A percentile compares a stretch with the other conserved stretches of the same genome.
Conservation (phyloP, 1,284 basidiomycete genomes). For the Fistulinella cinereoalba region DNA sequence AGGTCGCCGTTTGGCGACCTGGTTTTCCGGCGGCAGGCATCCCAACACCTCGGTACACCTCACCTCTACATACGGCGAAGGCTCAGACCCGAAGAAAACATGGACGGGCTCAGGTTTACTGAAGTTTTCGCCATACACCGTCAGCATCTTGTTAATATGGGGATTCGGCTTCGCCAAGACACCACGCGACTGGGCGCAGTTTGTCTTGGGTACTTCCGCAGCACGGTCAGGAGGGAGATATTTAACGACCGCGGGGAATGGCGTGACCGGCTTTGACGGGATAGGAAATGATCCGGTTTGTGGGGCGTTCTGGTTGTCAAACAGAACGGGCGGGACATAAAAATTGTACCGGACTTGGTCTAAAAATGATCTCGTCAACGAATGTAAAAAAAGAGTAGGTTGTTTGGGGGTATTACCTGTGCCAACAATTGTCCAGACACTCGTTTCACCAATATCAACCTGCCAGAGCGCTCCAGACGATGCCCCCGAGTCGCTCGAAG, state of each 20-base stretch:
- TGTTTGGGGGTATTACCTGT: constrained; percentile 55
- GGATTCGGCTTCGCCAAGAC: constrained; percentile 70
- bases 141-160: constrained; percentile 72
- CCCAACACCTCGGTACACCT: constrained; percentile 86
- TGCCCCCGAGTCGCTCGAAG: constrained; percentile 60
- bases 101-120: constrained; percentile 71
- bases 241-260: constrained; percentile 81
- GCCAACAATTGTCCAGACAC: constrained; percentile 92
- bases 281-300: constrained; percentile 69
- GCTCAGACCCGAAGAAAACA: constrained; percentile 88
- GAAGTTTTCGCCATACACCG: constrained; percentile 89
- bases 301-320: constrained; percentile 67
- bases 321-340: constrained; percentile 83
- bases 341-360: constrained; percentile 90
- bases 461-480: constrained; percentile 82
- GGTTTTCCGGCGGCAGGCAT: constrained; percentile 68
- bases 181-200: constrained; percentile 60
- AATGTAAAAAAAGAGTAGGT: constrained; percentile 1
- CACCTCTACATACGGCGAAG: constrained; percentile 83
- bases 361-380: constrained; percentile 31
- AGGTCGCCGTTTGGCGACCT: constrained; percentile 64
- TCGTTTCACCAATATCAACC: constrained; percentile 85
- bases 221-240: constrained; percentile 83
- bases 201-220: constrained; percentile 66
- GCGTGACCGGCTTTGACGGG: constrained; percentile 80